These are phyloP conservation scores for Zygosaccharomyces sapae DNA, from an alignment of 1,139 yeast genomes.

Conservation along the genomic window DNA sequence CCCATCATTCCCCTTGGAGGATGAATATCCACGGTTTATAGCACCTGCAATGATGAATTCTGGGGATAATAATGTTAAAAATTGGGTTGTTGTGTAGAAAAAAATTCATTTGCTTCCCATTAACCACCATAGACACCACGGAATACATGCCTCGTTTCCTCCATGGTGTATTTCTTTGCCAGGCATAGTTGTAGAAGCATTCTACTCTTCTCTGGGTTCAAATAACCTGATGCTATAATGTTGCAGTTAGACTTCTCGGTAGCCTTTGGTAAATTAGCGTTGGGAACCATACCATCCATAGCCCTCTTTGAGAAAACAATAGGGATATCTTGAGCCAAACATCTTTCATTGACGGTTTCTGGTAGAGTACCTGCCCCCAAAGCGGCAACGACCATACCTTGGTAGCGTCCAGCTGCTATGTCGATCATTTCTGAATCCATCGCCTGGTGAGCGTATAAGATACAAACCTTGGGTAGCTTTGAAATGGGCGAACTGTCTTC, in stretches of 20 bases:
- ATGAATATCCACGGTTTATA: neutral
- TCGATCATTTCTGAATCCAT: constrained; percentile 48
- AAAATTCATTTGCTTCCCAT: neutral
- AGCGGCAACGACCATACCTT: constrained; percentile 60
- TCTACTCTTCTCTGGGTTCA: constrained; percentile 65
- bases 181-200: constrained; percentile 58
- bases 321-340: constrained; percentile 43
- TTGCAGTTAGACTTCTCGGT: constrained; percentile 21
- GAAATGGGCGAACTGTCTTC: constrained; percentile 21
- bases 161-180: constrained; percentile 40
- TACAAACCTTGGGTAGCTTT: constrained; percentile 42
- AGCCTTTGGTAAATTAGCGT: constrained; percentile 43
- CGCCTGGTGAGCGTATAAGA: constrained; percentile 60
- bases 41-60: neutral
- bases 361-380: constrained; percentile 70
- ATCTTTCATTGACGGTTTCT: constrained; percentile 45
- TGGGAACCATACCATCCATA: constrained; percentile 59
- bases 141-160: constrained; percentile 46
- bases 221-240: constrained; percentile 57
- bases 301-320: constrained; percentile 62
- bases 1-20: neutral
- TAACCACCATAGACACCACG: constrained; percentile 45
- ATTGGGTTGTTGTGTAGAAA: neutral
- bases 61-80: neutral
- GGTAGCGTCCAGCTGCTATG: constrained; percentile 42